Percentiles rank a stretch among this genome's conserved stretches.
Evolutionary conservation across 352 stramenopile species (phyloP).

Genomic region (Phytopythium chamaehyphon): DNA sequence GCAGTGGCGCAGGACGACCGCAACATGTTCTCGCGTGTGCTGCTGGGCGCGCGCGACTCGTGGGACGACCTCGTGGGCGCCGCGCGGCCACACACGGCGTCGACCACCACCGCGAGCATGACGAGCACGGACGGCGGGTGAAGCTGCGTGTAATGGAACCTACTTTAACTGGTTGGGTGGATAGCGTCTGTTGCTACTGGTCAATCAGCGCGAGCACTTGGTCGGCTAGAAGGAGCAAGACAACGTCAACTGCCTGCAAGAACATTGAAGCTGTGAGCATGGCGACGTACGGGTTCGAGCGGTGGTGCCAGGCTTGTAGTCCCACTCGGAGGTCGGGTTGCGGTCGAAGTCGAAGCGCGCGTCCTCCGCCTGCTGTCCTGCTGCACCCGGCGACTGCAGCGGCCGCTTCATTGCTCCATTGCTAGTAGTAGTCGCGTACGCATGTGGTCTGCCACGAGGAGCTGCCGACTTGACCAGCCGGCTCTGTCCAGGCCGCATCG

Average conservation of each 20-base stretch:
- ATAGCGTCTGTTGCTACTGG: constrained; percentile 13
- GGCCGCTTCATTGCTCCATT: background rate
- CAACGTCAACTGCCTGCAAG: too few species aligned
- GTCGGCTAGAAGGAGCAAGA: constrained; percentile 35
- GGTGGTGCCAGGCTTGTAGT: constrained; percentile 39
- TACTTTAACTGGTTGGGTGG: background rate
- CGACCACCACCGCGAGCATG: background rate
- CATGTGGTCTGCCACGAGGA: constrained; percentile 6
- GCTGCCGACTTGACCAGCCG: constrained; percentile 10
- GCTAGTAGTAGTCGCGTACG: constrained; percentile 11
- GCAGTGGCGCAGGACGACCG: constrained; percentile 66
- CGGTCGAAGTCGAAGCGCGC: constrained; percentile 44
- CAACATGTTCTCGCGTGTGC: constrained; percentile 54
- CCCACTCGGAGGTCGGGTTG: constrained; percentile 61
- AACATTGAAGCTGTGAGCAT: background rate
- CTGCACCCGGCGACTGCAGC: constrained; percentile 1
- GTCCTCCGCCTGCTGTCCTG: constrained; percentile 1
- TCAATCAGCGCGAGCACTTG: constrained; percentile 54
- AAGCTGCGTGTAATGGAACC: background rate
- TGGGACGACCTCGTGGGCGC: constrained; percentile 21
- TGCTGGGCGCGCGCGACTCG: constrained; percentile 64
- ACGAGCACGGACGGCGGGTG: constrained; percentile 3
- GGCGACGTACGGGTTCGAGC: constrained; percentile 40
- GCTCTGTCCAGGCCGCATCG: constrained; percentile 9
- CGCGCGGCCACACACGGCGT: background rate